A percentile compares a stretch with the other conserved stretches of the same genome.
phyloP scores from a whole-genome alignment of 2,329 filamentous ascomycete genomes.

The Lasiodiplodia sp. region DNA sequence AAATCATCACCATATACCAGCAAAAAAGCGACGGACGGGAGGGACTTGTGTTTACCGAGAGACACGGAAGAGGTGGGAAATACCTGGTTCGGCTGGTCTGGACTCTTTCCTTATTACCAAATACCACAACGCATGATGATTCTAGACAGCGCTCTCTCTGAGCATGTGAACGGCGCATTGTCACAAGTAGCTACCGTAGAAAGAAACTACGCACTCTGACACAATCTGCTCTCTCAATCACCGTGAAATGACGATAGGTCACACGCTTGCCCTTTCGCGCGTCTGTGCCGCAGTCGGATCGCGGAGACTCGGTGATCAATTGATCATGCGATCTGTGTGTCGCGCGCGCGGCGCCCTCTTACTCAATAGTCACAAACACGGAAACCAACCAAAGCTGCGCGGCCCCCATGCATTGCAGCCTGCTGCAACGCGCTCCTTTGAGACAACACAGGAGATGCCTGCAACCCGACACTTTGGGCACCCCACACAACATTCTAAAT shows the following conservation, averaged over 20 bases:
- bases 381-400: background rate
- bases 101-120: slow-evolving; percentile 13
- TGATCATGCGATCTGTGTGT: slow-evolving; percentile 1
- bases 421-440: background rate
- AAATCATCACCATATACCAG: slow-evolving; percentile 24
- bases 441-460: background rate
- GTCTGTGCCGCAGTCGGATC: background rate
- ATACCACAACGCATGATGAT: slow-evolving; percentile 24
- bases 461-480: background rate
- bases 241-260: background rate
- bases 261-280: background rate
- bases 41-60: slow-evolving; percentile 16
- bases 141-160: slow-evolving; percentile 12
- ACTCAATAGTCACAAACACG: background rate
- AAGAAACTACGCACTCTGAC: background rate
- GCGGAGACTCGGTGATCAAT: background rate
- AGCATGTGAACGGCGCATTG: background rate
- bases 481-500: background rate
- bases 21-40: slow-evolving; percentile 26
- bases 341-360: background rate
- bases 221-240: background rate
- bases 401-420: background rate
- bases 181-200: background rate
- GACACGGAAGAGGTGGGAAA: slow-evolving; percentile 1
- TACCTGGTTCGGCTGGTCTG: slow-evolving; percentile 21